phyloP scores from a whole-genome alignment of 108 stramenopile species.

The Skeletonema tropicum region DNA sequence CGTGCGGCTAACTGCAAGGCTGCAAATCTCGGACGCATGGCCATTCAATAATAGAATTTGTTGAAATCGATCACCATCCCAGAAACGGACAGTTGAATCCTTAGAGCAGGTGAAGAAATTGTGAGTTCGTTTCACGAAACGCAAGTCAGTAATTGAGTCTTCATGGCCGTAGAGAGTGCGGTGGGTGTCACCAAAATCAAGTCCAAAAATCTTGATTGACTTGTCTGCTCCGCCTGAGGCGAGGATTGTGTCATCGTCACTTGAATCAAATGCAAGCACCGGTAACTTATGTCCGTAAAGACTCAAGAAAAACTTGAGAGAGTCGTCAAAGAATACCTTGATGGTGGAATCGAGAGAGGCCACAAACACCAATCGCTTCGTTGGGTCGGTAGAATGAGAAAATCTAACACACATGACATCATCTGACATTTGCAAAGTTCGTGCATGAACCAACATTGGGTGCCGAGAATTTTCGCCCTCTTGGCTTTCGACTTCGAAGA shows the following conservation, averaged over 20 bases:
- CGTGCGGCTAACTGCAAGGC: conserved; percentile 81
- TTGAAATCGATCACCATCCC: conserved; percentile 98
- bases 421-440: conserved; percentile 93
- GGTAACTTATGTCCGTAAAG: conserved; percentile 99
- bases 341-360: conserved; percentile 94
- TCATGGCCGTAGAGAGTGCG: conserved; percentile 96
- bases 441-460: conserved; percentile 87
- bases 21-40: conserved; percentile 90
- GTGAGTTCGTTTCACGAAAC: conserved; percentile 91
- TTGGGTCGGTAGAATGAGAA: conserved; percentile 74
- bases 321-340: conserved; percentile 98
- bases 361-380: conserved; percentile 79
- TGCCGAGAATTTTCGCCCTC: conserved; percentile 47
- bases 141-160: conserved; percentile 93
- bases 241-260: conserved; percentile 93
- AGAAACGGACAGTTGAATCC: conserved; percentile 92
- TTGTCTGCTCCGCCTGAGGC: conserved; percentile 97
- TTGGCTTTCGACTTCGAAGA: conserved; percentile 91
- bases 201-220: conserved; percentile 97
- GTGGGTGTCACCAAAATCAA: conserved; percentile 99
- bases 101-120: conserved; percentile 95
- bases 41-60: conserved; percentile 91
- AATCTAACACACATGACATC: conserved; percentile 95
- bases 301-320: conserved; percentile 96
- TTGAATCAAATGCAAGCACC: conserved; percentile 92